A percentile compares a stretch with the other conserved stretches of the same genome.
Evolutionary conservation across 2,329 filamentous ascomycete species (phyloP).

Genomic region (Dendryphion nanum): DNA sequence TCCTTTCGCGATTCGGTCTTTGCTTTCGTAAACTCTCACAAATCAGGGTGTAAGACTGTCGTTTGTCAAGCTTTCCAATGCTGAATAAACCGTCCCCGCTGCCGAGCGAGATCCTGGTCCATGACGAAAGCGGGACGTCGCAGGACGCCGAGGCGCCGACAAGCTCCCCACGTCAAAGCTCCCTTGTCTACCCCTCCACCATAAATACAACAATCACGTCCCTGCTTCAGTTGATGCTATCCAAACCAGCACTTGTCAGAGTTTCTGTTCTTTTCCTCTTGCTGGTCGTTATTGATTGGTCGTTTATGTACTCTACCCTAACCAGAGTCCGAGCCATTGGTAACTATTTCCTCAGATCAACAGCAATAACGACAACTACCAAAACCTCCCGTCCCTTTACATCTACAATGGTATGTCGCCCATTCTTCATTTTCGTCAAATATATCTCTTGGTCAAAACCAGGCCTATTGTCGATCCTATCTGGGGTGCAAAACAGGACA

Average conservation of each 20-base stretch:
- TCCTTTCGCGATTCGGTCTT: too few species aligned
- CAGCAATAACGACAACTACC: not conserved
- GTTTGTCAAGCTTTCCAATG: too few species aligned
- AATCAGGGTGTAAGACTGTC: too few species aligned
- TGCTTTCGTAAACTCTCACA: too few species aligned
- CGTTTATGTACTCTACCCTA: conserved; percentile 14
- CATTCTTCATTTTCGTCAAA: conserved; percentile 6
- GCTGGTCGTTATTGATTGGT: conserved; percentile 3
- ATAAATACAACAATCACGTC: not conserved
- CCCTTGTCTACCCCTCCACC: not conserved
- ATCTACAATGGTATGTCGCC: not conserved
- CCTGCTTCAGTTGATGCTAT: conserved; percentile 1
- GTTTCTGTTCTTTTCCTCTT: conserved; percentile 2
- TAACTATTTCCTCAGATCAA: not conserved
- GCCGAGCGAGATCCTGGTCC: too few species aligned
- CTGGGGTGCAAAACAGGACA: conserved; percentile 1
- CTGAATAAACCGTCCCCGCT: too few species aligned
- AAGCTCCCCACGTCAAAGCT: not conserved
- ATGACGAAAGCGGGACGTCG: conserved; percentile 18
- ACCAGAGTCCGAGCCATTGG: conserved; percentile 7
- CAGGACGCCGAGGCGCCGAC: conserved; percentile 1
- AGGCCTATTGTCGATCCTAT: conserved; percentile 2
- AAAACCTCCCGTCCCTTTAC: not conserved
- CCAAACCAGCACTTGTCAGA: conserved; percentile 1
- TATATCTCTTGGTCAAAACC: conserved; percentile 12